Base-by-base conservation (phyloP, 1,139 yeast species). In the Diutina mesorugosa region DNA sequence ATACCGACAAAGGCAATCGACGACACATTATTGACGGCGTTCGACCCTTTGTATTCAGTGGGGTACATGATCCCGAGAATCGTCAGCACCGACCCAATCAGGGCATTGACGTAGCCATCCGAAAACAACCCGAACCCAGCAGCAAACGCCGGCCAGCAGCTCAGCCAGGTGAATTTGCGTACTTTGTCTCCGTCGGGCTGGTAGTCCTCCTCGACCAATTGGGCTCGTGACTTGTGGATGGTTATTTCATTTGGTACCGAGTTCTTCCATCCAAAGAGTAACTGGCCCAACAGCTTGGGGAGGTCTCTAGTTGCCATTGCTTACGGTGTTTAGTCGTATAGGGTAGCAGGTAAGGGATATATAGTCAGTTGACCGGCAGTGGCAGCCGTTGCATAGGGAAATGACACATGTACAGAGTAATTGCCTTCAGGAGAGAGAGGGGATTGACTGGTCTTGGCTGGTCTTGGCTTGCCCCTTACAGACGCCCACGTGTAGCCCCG, bases 1-100 rank as follows among this genome's bases (percentile, higher is more conserved):
- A 91, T 90, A 63, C 97, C 97, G 12, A 80, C 96, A 66, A 90
- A 90, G 0, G 90, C 96, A 66, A 90, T 87, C n/a, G 96, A 83
- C 0, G 95, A 78, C 57, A 90, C 87, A 65, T 90, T 89, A 60
- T 83, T 77, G 58, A 87, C 80, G 30, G 96, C 96, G 55, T 71
- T 69, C 0, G 95, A 86, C 12, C 78, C 65, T 4, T 80, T 69
- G 66, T 85, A 85, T 63, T 79, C 80, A 0, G 68, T 68, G 14
- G 90, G 90, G 67, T 90, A 90, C 47, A 90, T 73, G 4, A 67
- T 71, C 16, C 76, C 67, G 60, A 90, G 76, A 70, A 90, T 84
- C n/a, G 90, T 83, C 54, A 84, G 76, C 21, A 86, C 95, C 12
- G 93, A 79, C 58, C 90, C 81, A 59, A 89, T 87, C 55, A 93